Conservation (phyloP, 2,329 filamentous ascomycete genomes). For the Fusarium sp. region DNA sequence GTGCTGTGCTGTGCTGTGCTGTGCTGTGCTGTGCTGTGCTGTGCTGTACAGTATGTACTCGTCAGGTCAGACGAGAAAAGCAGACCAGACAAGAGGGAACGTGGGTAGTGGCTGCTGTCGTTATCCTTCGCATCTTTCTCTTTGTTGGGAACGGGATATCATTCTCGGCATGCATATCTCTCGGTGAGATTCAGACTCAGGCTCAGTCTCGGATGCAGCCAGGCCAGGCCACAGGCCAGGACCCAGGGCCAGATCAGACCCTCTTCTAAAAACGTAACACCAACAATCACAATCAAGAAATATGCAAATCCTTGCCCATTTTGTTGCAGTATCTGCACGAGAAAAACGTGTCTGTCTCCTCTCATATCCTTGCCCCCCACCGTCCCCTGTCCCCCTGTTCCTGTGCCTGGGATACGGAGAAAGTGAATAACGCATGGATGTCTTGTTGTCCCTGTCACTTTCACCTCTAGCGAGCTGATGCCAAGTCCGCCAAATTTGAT, state of each 20-base stretch:
- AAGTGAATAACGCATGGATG: not conserved
- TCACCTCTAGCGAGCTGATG: conserved; percentile 18
- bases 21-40: too few species aligned
- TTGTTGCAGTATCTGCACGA: not conserved
- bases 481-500: not conserved
- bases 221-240: not conserved
- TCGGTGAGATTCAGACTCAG: conserved; percentile 9
- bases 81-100: not conserved
- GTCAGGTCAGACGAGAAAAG: not conserved
- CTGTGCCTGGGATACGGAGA: not conserved
- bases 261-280: not conserved
- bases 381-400: not conserved
- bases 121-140: conserved; percentile 1
- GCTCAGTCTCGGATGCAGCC: not conserved
- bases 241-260: not conserved
- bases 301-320: not conserved
- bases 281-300: not conserved
- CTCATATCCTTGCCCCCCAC: not conserved
- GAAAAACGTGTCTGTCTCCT: not conserved
- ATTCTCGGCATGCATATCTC: conserved; percentile 1
- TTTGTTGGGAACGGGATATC: conserved; percentile 9
- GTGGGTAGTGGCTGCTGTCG: conserved; percentile 1
- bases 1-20: too few species aligned
- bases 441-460: conserved; percentile 3
- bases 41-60: not conserved